Evolutionary conservation across 148 eudicot genomes (phyloP).

Genomic region (Camellia japonica): DNA sequence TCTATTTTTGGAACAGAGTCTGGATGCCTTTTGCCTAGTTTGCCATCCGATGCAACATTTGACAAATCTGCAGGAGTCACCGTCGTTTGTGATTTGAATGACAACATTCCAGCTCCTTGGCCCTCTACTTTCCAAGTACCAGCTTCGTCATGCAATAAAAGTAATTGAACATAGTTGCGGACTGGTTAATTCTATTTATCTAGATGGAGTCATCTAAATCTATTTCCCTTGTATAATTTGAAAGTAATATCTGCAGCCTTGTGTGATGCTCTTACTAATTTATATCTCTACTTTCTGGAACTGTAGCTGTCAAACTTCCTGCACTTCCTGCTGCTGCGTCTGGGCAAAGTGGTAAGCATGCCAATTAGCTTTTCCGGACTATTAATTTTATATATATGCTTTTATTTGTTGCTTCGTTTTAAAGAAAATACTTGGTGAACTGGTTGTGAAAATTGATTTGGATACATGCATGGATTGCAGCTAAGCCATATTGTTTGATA

Average conservation of each 20-base stretch:
- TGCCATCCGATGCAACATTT: constrained; percentile 79
- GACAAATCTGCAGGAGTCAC: constrained; percentile 68
- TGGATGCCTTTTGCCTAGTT: constrained; percentile 91
- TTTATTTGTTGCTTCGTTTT: not conserved
- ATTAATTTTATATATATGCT: not conserved
- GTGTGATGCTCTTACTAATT: constrained; percentile 3
- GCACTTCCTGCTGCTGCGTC: constrained; percentile 96
- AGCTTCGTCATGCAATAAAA: constrained; percentile 73
- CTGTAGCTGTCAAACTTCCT: constrained; percentile 73
- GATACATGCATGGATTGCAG: not conserved
- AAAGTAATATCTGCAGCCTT: not conserved
- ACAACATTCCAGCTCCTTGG: constrained; percentile 96
- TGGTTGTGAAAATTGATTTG: not conserved
- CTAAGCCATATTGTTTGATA: not conserved
- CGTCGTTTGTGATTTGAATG: constrained; percentile 86
- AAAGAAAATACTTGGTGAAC: not conserved
- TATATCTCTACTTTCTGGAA: not conserved
- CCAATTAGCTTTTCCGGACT: not conserved
- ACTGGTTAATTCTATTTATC: not conserved
- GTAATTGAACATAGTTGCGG: constrained; percentile 33
- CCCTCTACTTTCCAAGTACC: constrained; percentile 66
- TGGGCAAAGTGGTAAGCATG: constrained; percentile 35
- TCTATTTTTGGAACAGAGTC: constrained; percentile 42
- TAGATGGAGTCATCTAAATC: not conserved
- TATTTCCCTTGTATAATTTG: not conserved